Base-by-base conservation (phyloP, 1,139 yeast genomes). In the Petasospora rhodanensis region DNA sequence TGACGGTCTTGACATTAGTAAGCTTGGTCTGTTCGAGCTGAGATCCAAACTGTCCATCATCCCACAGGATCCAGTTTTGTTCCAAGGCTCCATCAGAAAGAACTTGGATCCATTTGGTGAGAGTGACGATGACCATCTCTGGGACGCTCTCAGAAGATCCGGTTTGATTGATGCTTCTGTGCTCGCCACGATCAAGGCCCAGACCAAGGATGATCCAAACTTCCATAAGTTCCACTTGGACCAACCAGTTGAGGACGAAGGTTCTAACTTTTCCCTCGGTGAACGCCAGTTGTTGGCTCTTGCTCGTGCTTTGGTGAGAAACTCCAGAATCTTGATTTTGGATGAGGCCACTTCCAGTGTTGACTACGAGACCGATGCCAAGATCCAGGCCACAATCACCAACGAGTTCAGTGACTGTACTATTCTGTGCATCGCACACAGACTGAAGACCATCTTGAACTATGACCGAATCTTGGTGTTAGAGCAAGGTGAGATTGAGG, bases 301-400 rank as follows among this genome's bases (percentile, higher is more conserved):
- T 44, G 85, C 91, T 0, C 69, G 93, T 46, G 89, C 94, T 0
- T 62, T 83, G 42, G 85, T 81, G n/a, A 70, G 85, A 42, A 68
- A 73, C 31, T 66, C 85, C 6, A 74, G 70, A 51, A 75, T 83
- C 37, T 61, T 83, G 45, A 76, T 83, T 40, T 58, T 83, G 39
- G 94, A 83, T 54, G 94, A 83, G 56, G 93, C 94, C 12, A 83
- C 94, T 0, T 81, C 93, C 0, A 76, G 83, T 8, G 91, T 83
- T 26, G 94, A 83, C 54, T 79, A 78, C 51, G 84, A 76, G 45
- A 81, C 93, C 0, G 93, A 83, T 56, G 64, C 73, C 28, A 73
- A 71, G 53, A 79, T 84, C 46, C 94, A 83, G 57, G 49, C 61
- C 6, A 77, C 85, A 18, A 79, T 82, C 42, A 63, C 66, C 8